These are phyloP conservation scores for Globisporangium cederbergense DNA, from an alignment of 352 stramenopile genomes.

Conservation along the genomic window DNA sequence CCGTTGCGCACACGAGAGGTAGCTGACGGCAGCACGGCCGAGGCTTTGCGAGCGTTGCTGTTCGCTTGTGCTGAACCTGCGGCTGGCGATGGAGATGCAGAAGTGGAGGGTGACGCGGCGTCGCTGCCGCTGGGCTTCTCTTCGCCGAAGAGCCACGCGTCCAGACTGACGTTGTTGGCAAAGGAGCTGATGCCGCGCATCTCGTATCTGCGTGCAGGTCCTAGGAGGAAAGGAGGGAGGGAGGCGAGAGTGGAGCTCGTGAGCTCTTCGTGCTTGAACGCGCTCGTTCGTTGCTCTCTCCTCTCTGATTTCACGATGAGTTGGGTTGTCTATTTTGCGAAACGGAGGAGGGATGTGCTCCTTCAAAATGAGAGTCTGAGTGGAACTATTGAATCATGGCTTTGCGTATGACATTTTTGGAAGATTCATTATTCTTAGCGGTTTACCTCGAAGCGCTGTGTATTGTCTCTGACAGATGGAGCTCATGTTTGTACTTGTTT, in stretches of 20 bases:
- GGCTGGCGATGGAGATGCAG: constrained; percentile 5
- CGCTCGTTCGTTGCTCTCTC: background rate
- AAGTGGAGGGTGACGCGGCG: background rate
- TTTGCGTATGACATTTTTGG: background rate
- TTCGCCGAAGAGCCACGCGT: constrained; percentile 82
- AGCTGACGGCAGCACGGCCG: background rate
- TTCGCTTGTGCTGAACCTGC: constrained; percentile 8
- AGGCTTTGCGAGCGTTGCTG: constrained; percentile 5
- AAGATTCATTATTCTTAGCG: background rate
- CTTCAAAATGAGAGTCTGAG: background rate
- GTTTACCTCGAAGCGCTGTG: background rate
- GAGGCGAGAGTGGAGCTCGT: background rate
- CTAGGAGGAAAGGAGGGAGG: background rate
- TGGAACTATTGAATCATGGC: no score
- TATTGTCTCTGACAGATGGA: background rate
- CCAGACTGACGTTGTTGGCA: constrained; percentile 51
- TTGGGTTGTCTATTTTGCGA: constrained; percentile 1
- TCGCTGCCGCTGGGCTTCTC: constrained; percentile 30
- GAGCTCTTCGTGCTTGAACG: background rate
- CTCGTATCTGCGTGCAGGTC: background rate
- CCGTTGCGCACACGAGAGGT: background rate
- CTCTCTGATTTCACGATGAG: background rate
- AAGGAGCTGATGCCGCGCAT: constrained; percentile 41
- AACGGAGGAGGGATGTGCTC: background rate
- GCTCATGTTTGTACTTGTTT: background rate